phyloP scores from a whole-genome alignment of 352 stramenopile species.

The Phytophthora foliorum region DNA sequence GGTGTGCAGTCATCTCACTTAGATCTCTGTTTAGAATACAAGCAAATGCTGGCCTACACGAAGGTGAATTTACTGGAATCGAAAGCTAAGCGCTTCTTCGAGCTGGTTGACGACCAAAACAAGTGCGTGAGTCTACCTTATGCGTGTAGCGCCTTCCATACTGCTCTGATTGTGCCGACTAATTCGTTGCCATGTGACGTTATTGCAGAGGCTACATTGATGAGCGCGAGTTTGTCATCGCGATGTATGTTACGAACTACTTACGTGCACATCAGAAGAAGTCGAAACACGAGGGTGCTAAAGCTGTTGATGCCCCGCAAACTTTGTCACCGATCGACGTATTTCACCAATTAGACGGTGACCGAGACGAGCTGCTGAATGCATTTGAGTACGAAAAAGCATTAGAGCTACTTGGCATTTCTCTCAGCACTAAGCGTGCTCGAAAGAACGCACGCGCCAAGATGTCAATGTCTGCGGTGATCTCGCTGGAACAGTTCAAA shows the following conservation, averaged over 20 bases:
- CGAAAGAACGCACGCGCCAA: conserved; percentile 26
- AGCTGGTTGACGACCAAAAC: conserved; percentile 77
- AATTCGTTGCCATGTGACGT: background rate
- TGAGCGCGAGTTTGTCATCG: conserved; percentile 77
- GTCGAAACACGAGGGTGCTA: conserved; percentile 3
- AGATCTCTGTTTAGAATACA: conserved; percentile 62
- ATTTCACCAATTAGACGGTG: conserved; percentile 67
- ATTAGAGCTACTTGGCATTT: conserved; percentile 57
- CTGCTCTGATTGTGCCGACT: background rate
- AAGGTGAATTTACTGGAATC: conserved; percentile 76
- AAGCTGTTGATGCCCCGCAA: conserved; percentile 2
- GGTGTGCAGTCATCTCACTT: conserved; percentile 6
- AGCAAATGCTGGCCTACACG: conserved; percentile 77
- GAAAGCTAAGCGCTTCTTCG: conserved; percentile 75
- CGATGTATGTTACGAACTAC: conserved; percentile 82
- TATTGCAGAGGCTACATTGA: conserved; percentile 66
- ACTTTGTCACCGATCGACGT: conserved; percentile 63
- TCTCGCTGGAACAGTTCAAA: conserved; percentile 70
- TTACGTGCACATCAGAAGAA: conserved; percentile 45
- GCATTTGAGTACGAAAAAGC: conserved; percentile 75
- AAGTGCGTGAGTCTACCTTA: conserved; percentile 50
- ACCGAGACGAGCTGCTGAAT: conserved; percentile 71
- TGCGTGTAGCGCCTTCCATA: background rate
- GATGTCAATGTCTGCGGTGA: conserved; percentile 48
- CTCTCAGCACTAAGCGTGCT: conserved; percentile 22